A percentile compares a stretch with the other conserved stretches of the same genome.
Evolutionary conservation across 306 rosid genomes (phyloP).

Genomic region (Abrus pulchellus): DNA sequence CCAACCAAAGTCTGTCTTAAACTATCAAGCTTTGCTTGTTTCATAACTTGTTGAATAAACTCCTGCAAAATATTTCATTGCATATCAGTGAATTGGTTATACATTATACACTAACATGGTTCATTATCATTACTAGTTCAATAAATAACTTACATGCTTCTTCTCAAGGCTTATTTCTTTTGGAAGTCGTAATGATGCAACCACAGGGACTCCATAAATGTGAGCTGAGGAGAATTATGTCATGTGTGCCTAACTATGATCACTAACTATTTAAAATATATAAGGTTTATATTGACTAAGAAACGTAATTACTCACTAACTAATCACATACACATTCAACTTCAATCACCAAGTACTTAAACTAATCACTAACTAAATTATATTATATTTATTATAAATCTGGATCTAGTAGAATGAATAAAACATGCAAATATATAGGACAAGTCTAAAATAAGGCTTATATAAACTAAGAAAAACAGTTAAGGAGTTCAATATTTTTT

Average conservation of each 20-base stretch:
- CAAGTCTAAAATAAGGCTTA: no score
- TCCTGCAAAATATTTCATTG: conserved; percentile 57
- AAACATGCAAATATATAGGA: no score
- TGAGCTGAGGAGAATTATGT: conserved; percentile 90
- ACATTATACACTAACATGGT: background rate
- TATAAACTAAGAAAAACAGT: no score
- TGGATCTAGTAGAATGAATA: no score
- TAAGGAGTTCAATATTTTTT: no score
- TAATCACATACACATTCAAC: no score
- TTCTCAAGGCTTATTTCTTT: conserved; percentile 67
- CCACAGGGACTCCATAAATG: conserved; percentile 81
- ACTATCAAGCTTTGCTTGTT: conserved; percentile 75
- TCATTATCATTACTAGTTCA: conserved; percentile 3
- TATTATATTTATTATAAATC: no score
- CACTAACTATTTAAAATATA: no score
- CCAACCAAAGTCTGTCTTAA: conserved; percentile 76
- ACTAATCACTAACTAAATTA: no score
- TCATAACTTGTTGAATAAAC: conserved; percentile 87
- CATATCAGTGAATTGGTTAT: background rate
- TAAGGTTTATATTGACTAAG: no score
- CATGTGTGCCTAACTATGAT: conserved; percentile 32
- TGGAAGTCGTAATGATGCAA: conserved; percentile 79
- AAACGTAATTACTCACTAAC: no score
- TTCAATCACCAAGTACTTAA: no score
- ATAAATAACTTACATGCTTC: conserved; percentile 61